Percentiles rank a stretch among this genome's conserved stretches.
phyloP scores from a whole-genome alignment of 352 stramenopile species.

The Pythium rishiriense region DNA sequence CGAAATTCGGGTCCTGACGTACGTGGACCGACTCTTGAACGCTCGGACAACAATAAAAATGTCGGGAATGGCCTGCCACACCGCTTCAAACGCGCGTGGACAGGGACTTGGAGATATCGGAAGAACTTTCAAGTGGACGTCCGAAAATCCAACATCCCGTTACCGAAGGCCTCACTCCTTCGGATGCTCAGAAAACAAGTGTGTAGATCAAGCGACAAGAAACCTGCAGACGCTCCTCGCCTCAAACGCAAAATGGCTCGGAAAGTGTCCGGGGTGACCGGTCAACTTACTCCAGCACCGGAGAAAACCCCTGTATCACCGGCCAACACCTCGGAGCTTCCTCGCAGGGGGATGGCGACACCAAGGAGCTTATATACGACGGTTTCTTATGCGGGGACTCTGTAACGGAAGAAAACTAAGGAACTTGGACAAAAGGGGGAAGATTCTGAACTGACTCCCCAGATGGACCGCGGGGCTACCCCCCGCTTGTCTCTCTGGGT shows the following conservation, averaged over 20 bases:
- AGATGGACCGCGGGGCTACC: background rate
- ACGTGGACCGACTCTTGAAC: background rate
- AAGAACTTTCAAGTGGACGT: background rate
- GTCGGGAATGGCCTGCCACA: background rate
- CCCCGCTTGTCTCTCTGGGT: background rate
- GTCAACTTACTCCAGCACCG: background rate
- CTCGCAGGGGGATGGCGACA: no score
- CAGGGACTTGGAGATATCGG: background rate
- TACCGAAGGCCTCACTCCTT: background rate
- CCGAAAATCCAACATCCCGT: slow-evolving; percentile 1
- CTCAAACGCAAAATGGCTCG: background rate
- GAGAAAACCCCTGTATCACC: background rate
- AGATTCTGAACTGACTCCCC: background rate
- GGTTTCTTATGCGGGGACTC: background rate
- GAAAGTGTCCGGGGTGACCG: background rate
- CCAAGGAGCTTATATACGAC: background rate
- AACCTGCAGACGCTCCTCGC: background rate
- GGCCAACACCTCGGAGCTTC: background rate
- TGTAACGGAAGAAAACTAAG: background rate
- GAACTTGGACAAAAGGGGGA: background rate
- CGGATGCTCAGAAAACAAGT: background rate
- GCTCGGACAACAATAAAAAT: background rate
- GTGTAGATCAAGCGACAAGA: background rate
- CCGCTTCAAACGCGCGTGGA: background rate
- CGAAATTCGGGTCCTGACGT: background rate